Evolutionary conservation across 805 yeast genomes (phyloP).

Genomic region (Pichia nanzhaoensis): DNA sequence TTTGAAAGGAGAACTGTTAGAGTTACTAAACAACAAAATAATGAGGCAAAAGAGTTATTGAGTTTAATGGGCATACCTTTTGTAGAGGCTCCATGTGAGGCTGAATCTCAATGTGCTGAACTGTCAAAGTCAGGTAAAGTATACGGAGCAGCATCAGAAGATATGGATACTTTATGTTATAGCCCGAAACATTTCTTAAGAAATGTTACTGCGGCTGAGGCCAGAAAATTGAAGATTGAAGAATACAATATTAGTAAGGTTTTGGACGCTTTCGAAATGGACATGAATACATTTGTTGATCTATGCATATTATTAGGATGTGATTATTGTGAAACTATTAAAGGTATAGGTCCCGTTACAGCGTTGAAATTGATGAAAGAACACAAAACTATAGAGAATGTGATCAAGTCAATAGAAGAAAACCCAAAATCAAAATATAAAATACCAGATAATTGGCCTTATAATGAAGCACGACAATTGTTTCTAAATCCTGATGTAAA

Average conservation of each 20-base stretch:
- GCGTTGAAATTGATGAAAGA: conserved; percentile 85
- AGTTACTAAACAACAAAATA: conserved; percentile 87
- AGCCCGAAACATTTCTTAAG: conserved; percentile 77
- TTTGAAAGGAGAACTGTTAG: conserved; percentile 83
- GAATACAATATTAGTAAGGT: conserved; percentile 67
- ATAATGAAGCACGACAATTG: conserved; percentile 74
- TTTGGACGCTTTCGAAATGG: conserved; percentile 71
- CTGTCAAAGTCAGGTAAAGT: conserved; percentile 86
- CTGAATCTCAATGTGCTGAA: conserved; percentile 97
- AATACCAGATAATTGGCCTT: conserved; percentile 95
- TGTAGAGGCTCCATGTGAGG: conserved; percentile 94
- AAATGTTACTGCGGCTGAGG: conserved; percentile 90
- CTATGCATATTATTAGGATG: conserved; percentile 91
- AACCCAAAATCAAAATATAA: conserved; percentile 60
- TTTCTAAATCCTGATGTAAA: conserved; percentile 78
- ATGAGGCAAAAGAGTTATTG: conserved; percentile 79
- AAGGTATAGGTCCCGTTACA: conserved; percentile 94
- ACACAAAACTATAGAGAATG: conserved; percentile 72
- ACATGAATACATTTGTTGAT: conserved; percentile 71
- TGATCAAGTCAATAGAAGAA: conserved; percentile 56
- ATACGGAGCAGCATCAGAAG: conserved; percentile 96
- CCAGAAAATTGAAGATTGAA: conserved; percentile 85
- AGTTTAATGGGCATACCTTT: conserved; percentile 92
- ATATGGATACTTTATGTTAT: conserved; percentile 97
- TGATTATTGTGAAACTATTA: conserved; percentile 93